These are phyloP conservation scores for Debaryomyces maramus DNA, from an alignment of 805 yeast genomes.

Conservation along the genomic window DNA sequence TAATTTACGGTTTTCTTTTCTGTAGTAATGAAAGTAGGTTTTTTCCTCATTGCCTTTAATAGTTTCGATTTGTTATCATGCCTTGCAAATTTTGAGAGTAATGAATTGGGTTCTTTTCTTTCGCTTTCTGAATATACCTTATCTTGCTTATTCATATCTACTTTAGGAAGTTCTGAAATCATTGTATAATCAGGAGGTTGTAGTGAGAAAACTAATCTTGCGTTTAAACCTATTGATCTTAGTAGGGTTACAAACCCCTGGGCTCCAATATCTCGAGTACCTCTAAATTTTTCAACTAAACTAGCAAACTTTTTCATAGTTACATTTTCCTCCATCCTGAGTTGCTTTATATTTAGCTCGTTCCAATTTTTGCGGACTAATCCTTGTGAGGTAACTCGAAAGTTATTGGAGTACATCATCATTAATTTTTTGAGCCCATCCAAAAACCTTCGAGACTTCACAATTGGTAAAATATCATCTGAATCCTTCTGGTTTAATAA, in stretches of 20 bases:
- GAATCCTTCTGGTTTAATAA: slow-evolving; percentile 38
- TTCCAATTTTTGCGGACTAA: slow-evolving; percentile 37
- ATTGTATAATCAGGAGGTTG: slow-evolving; percentile 87
- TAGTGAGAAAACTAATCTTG: slow-evolving; percentile 76
- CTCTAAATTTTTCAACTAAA: slow-evolving; percentile 49
- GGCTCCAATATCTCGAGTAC: slow-evolving; percentile 76
- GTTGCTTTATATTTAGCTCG: slow-evolving; percentile 24
- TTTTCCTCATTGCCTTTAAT: slow-evolving; percentile 7
- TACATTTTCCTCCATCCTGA: slow-evolving; percentile 23
- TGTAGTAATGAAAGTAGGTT: slow-evolving; percentile 15
- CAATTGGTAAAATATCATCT: slow-evolving; percentile 23
- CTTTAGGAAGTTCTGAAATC: slow-evolving; percentile 17
- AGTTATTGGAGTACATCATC: slow-evolving; percentile 58
- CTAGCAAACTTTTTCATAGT: slow-evolving; percentile 44
- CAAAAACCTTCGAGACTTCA: slow-evolving; percentile 64
- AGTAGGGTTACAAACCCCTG: slow-evolving; percentile 83
- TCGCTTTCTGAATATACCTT: slow-evolving; percentile 9
- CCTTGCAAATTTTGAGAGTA: slow-evolving; percentile 12
- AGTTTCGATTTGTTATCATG: slow-evolving; percentile 7
- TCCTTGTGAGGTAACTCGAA: slow-evolving; percentile 47
- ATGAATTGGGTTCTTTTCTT: not conserved
- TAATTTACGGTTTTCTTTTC: slow-evolving; percentile 1
- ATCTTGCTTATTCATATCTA: slow-evolving; percentile 19
- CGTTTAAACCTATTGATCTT: slow-evolving; percentile 67
- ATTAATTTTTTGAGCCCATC: slow-evolving; percentile 74